Evolutionary conservation across 306 rosid species (phyloP), one percentile per base, ranked within the genome.

Genomic region (Vigna reflexopilosa): DNA sequence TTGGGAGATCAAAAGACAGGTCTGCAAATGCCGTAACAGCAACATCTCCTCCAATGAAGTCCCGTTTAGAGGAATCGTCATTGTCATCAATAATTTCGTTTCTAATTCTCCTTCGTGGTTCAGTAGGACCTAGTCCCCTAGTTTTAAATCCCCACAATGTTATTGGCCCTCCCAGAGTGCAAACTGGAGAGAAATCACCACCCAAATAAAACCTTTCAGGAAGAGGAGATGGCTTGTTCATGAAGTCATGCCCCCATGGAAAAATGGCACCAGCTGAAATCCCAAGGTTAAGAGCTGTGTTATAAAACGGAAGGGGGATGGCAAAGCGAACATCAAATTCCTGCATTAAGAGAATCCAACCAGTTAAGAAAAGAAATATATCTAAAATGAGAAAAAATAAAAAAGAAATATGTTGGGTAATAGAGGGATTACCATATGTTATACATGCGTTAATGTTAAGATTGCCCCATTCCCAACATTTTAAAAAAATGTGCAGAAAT

Each of bases 151-250:
- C 99, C 91, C 94, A 91, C 54, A 93, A 87, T 61, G 98, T 87
- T 48, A 89, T 75, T 70, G 96, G 97, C 32, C 99, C 97, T 51
- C 97, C 98, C 9, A 88, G 64, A 77, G 93, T 81, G 88, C 93
- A 93, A 71, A 96, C 87, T 45, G 98, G 98, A 87, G 99, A 93
- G 93, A 93, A 90, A 72, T 93, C 97, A 82, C 98, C 98, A 76
- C 99, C 96, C 84, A 96, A 77, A 90, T 90, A 96, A 85, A 96
- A 96, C 78, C 98, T 86, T 72, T 91, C 97, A 14, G 99, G 97
- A 80, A 93, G 88, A 50, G 99, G 93, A 24, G 97, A 86, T 75
- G 96, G 91, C 86, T 89, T 93, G 83, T 77, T 80, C 96, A 87
- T 78, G 86, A 85, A 93, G 65, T 90, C 98, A 45, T 71, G 82